Evolutionary conservation across 805 yeast genomes (phyloP).

Genomic region (Hanseniaspora mollemarum): DNA sequence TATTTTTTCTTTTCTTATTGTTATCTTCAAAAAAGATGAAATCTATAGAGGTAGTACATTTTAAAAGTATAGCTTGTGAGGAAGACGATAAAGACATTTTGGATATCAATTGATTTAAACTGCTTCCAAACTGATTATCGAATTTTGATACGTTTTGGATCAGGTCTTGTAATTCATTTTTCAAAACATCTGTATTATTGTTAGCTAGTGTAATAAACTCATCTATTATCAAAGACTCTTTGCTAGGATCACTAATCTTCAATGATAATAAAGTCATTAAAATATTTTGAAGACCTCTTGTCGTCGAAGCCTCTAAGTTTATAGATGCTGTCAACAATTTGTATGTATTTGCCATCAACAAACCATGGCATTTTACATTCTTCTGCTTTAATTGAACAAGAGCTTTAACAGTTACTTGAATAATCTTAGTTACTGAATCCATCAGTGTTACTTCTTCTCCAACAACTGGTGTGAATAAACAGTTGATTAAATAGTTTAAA

Average conservation of each 20-base stretch:
- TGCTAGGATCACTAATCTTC: slow-evolving; percentile 46
- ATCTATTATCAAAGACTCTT: slow-evolving; percentile 43
- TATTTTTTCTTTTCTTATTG: slow-evolving; percentile 19
- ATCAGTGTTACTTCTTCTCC: slow-evolving; percentile 62
- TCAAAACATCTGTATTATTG: slow-evolving; percentile 45
- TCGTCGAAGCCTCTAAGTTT: slow-evolving; percentile 72
- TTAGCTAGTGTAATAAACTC: slow-evolving; percentile 44
- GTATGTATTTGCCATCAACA: not conserved
- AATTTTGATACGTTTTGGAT: slow-evolving; percentile 35
- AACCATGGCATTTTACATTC: slow-evolving; percentile 46
- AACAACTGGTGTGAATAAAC: slow-evolving; percentile 54
- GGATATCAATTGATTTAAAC: slow-evolving; percentile 44
- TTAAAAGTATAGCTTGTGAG: slow-evolving; percentile 76
- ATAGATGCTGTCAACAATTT: slow-evolving; percentile 25
- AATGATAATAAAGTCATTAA: slow-evolving; percentile 70
- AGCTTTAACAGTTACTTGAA: slow-evolving; percentile 59
- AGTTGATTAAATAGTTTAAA: slow-evolving; percentile 50
- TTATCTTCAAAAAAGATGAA: slow-evolving; percentile 48
- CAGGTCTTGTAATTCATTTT: slow-evolving; percentile 44
- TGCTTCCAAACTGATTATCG: slow-evolving; percentile 33
- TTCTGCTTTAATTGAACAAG: slow-evolving; percentile 24
- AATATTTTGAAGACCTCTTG: slow-evolving; percentile 73
- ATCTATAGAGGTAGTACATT: slow-evolving; percentile 79
- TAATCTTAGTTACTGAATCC: slow-evolving; percentile 62
- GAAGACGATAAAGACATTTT: slow-evolving; percentile 71